Evolutionary conservation across 2,329 filamentous ascomycete genomes (phyloP).

Genomic region (Pyricularia sp.): DNA sequence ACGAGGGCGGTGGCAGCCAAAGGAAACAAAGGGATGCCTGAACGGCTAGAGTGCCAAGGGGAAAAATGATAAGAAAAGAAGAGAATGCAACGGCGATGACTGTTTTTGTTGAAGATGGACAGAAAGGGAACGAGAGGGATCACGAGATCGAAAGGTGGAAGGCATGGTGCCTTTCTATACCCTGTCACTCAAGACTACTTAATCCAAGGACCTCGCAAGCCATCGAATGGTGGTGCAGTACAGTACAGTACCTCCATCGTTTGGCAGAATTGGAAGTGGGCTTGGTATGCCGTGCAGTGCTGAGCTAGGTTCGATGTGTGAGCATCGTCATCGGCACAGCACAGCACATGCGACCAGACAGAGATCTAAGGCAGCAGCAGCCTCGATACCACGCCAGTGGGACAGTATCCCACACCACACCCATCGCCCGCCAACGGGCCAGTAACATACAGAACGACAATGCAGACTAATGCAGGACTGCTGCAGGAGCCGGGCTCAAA

Average conservation of each 20-base stretch:
- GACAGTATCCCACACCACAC: background rate
- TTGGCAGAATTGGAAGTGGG: background rate
- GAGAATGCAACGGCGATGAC: conserved; percentile 6
- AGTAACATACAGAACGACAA: conserved; percentile 1
- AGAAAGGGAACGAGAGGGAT: conserved; percentile 9
- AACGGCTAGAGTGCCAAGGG: background rate
- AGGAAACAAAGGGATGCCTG: background rate
- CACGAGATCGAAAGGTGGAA: conserved; percentile 20
- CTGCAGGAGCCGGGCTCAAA: conserved; percentile 9
- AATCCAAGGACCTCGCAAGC: background rate
- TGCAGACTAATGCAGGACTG: conserved; percentile 16
- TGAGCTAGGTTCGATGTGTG: background rate
- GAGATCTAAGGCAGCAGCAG: background rate
- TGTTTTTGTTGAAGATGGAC: background rate
- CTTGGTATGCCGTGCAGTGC: background rate
- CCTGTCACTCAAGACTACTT: conserved; percentile 11
- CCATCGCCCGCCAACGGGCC: background rate
- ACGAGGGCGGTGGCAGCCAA: background rate
- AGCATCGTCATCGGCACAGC: background rate
- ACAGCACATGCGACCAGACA: background rate
- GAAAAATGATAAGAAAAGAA: conserved; percentile 6
- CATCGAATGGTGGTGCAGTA: background rate
- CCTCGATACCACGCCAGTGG: background rate
- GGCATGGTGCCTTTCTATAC: conserved; percentile 47
- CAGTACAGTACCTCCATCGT: background rate